Evolutionary conservation across 2,329 filamentous ascomycete genomes (phyloP).

Genomic region (Endoconidiophora polonica): DNA sequence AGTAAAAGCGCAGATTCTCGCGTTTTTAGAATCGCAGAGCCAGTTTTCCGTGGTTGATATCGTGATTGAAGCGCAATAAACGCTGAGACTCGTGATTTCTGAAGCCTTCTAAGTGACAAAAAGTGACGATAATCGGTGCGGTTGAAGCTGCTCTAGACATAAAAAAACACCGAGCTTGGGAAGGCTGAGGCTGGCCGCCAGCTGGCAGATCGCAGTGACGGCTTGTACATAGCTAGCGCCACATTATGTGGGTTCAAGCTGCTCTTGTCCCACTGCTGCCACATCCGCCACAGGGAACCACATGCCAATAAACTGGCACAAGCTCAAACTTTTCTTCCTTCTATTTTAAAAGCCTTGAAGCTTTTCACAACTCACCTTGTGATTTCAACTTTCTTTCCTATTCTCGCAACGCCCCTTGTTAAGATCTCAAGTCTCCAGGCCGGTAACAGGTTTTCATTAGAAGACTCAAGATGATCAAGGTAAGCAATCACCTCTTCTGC

Average conservation of each 20-base stretch:
- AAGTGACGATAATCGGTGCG: too few relatives aligned
- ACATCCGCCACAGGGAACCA: constrained; percentile 5
- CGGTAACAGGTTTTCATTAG: too few relatives aligned
- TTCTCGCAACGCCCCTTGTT: background rate
- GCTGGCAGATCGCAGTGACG: background rate
- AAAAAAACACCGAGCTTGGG: background rate
- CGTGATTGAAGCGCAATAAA: background rate
- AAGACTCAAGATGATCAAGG: constrained; percentile 12
- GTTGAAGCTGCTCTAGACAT: background rate
- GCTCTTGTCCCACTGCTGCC: background rate
- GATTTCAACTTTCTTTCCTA: too few relatives aligned
- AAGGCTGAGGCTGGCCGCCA: constrained; percentile 1
- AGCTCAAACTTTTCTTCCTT: background rate
- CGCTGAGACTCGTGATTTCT: too few relatives aligned
- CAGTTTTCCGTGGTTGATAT: background rate
- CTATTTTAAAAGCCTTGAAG: too few relatives aligned
- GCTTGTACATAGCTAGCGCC: background rate
- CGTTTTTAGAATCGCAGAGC: background rate
- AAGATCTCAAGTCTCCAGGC: background rate
- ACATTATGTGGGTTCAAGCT: background rate
- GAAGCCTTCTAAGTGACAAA: too few relatives aligned
- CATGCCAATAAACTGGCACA: background rate
- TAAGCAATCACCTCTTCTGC: constrained; percentile 5
- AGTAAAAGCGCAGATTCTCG: too few relatives aligned
- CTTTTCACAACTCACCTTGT: too few relatives aligned